These are phyloP conservation scores for Fusarium agapanthi DNA, from an alignment of 2,329 filamentous ascomycete genomes.

Conservation along the genomic window DNA sequence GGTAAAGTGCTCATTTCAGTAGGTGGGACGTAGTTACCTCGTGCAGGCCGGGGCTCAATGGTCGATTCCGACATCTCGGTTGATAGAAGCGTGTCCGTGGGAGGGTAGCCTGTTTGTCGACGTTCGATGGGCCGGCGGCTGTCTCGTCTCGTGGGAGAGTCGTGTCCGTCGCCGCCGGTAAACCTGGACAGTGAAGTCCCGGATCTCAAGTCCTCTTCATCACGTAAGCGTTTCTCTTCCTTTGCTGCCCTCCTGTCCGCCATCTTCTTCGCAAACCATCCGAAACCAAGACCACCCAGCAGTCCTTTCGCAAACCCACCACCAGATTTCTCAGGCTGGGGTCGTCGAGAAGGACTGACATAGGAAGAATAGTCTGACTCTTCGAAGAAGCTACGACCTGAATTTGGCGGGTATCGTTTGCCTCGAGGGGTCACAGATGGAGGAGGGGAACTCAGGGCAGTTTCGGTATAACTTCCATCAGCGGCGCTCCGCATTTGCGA, in stretches of 20 bases:
- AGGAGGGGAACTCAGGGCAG: conserved; percentile 47
- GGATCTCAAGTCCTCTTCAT: conserved; percentile 65
- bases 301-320: conserved; percentile 66
- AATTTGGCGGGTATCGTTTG: conserved; percentile 55
- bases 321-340: conserved; percentile 54
- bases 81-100: conserved; percentile 41
- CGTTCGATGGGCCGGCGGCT: conserved; percentile 45
- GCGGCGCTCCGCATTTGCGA: conserved; percentile 59
- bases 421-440: conserved; percentile 57
- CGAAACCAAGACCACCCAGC: conserved; percentile 70
- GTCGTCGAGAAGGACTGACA: conserved; percentile 69
- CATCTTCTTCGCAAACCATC: conserved; percentile 73
- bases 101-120: conserved; percentile 44
- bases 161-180: conserved; percentile 74
- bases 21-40: conserved; percentile 40
- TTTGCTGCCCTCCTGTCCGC: conserved; percentile 61
- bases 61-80: conserved; percentile 50
- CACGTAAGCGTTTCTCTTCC: conserved; percentile 57
- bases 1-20: conserved; percentile 34
- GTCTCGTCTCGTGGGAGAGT: conserved; percentile 55
- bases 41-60: conserved; percentile 44
- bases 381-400: conserved; percentile 55
- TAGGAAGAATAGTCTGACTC: conserved; percentile 69
- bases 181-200: conserved; percentile 71
- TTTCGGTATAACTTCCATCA: conserved; percentile 56